phyloP scores from a whole-genome alignment of 352 stramenopile genomes.

The Phytophthora sansomeana region DNA sequence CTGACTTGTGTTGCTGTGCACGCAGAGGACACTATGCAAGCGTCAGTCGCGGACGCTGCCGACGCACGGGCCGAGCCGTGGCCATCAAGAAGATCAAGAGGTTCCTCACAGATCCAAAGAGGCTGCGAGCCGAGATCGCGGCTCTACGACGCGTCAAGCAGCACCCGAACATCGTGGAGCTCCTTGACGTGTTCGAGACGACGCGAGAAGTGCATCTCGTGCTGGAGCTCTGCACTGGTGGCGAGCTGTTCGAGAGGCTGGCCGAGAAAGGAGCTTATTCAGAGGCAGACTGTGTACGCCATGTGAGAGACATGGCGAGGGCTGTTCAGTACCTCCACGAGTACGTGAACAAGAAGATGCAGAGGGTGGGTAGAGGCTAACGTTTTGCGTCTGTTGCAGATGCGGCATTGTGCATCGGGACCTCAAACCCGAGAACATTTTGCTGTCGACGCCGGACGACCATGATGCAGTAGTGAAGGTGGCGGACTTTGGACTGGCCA shows the following conservation, averaged over 20 bases:
- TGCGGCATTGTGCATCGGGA: slow-evolving; percentile 86
- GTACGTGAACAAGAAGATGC: slow-evolving; percentile 29
- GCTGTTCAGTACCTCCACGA: slow-evolving; percentile 81
- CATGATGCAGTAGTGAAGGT: slow-evolving; percentile 74
- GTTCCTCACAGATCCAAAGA: slow-evolving; percentile 77
- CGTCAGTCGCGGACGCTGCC: slow-evolving; percentile 64
- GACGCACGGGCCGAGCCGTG: slow-evolving; percentile 56
- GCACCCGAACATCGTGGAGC: slow-evolving; percentile 82
- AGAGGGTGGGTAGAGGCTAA: not conserved
- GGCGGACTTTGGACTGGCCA: slow-evolving; percentile 89
- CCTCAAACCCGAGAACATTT: slow-evolving; percentile 87
- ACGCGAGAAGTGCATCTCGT: slow-evolving; percentile 80
- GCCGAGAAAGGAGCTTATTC: slow-evolving; percentile 85
- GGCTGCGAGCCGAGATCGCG: slow-evolving; percentile 68
- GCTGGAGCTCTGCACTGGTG: slow-evolving; percentile 82
- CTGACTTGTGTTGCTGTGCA: slow-evolving; percentile 1
- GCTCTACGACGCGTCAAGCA: slow-evolving; percentile 63
- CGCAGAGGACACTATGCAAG: slow-evolving; percentile 76
- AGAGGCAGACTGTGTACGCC: slow-evolving; percentile 80
- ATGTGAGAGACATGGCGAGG: slow-evolving; percentile 71
- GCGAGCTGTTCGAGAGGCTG: slow-evolving; percentile 84
- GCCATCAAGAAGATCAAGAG: slow-evolving; percentile 89
- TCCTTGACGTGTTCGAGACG: slow-evolving; percentile 86
- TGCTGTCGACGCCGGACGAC: slow-evolving; percentile 74
- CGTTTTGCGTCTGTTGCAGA: slow-evolving; percentile 22